Evolutionary conservation across 1,284 basidiomycete genomes (phyloP).

Genomic region (Leccinum subspadiceum): DNA sequence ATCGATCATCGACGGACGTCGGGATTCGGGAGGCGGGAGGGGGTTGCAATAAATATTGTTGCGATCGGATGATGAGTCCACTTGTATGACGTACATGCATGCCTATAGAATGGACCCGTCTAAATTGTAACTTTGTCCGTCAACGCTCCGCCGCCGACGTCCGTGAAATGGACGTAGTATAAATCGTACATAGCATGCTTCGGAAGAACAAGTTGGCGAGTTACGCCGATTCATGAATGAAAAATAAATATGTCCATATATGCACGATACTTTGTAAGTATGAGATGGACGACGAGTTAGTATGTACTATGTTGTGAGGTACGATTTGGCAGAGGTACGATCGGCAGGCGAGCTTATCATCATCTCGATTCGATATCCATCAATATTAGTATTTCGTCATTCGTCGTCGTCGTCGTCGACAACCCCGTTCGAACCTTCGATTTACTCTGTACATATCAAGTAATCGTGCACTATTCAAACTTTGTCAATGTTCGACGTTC

Average conservation of each 20-base stretch:
- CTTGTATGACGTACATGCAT: background rate
- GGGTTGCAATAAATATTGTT: no score
- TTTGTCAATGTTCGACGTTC: background rate
- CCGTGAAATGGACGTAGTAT: background rate
- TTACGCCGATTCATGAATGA: background rate
- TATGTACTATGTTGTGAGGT: background rate
- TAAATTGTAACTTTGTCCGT: background rate
- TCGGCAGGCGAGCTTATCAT: background rate
- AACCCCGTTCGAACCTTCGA: background rate
- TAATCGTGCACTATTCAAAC: background rate
- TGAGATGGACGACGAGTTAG: background rate
- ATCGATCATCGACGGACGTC: background rate
- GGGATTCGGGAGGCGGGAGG: background rate
- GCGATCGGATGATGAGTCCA: no score
- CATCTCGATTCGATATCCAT: background rate
- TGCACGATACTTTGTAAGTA: background rate
- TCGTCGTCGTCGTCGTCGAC: background rate
- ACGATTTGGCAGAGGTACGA: background rate
- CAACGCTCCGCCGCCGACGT: background rate
- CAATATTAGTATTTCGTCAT: background rate
- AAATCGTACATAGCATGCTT: background rate
- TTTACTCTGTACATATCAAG: background rate
- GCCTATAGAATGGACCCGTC: background rate
- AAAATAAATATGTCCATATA: background rate
- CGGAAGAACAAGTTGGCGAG: background rate